Conservation (phyloP, 345 rosid genomes). For the Ceriops tagal region DNA sequence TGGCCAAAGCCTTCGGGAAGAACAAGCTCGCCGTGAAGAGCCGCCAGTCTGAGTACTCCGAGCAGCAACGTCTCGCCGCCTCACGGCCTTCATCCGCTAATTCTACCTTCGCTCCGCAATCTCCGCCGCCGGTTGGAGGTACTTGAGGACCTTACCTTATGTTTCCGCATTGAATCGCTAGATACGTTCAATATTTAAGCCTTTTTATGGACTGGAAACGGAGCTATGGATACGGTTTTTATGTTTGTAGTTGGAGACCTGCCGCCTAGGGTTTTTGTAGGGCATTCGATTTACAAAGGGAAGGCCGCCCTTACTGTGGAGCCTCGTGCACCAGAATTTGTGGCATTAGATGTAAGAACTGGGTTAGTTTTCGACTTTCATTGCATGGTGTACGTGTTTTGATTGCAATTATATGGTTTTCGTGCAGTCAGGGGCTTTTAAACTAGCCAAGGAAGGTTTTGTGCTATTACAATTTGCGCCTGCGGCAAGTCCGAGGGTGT, state of each 20-base stretch:
- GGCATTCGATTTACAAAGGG: constrained; percentile 91
- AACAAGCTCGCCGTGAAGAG: constrained; percentile 41
- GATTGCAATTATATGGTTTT: not conserved
- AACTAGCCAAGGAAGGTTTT: constrained; percentile 64
- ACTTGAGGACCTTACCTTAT: not conserved
- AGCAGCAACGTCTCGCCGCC: constrained; percentile 27
- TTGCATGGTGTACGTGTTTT: not conserved
- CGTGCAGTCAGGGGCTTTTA: constrained; percentile 77
- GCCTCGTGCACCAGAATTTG: constrained; percentile 79
- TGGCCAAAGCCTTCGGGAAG: constrained; percentile 10
- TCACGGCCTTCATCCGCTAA: constrained; percentile 19
- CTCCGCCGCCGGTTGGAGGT: constrained; percentile 19
- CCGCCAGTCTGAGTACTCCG: constrained; percentile 59
- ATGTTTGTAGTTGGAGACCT: constrained; percentile 38
- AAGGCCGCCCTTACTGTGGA: constrained; percentile 86
- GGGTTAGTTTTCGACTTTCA: not conserved
- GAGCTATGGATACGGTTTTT: not conserved
- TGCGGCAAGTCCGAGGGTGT: constrained; percentile 63
- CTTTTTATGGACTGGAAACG: not conserved
- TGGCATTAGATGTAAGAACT: constrained; percentile 52
- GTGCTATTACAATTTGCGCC: constrained; percentile 84
- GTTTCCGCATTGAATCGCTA: not conserved
- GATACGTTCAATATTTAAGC: not conserved
- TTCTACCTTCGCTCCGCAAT: constrained; percentile 22
- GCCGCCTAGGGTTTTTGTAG: constrained; percentile 57